Percentiles rank a stretch among this genome's conserved stretches.
phyloP scores from a whole-genome alignment of 352 stramenopile genomes.

The Globisporangium alternatum region DNA sequence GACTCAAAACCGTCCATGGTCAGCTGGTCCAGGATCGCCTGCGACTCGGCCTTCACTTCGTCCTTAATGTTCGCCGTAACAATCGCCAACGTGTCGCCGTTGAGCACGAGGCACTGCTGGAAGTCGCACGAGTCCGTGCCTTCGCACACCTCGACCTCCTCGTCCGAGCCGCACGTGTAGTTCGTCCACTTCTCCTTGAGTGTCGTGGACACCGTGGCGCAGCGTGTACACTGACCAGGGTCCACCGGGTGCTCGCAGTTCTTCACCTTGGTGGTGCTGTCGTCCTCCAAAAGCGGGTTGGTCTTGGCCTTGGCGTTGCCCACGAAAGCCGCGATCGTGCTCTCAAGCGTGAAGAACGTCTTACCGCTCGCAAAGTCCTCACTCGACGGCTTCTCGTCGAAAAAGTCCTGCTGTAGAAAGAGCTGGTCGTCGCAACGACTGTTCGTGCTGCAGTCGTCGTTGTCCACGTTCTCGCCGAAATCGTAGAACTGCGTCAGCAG shows the following conservation, averaged over 20 bases:
- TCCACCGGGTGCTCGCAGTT: constrained; percentile 27
- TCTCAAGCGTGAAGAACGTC: constrained; percentile 32
- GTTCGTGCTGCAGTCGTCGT: constrained; percentile 47
- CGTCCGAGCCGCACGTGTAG: constrained; percentile 55
- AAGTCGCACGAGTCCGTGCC: constrained; percentile 35
- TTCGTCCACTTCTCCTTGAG: constrained; percentile 65
- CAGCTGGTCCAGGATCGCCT: constrained; percentile 35
- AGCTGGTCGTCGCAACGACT: constrained; percentile 46
- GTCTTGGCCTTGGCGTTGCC: constrained; percentile 15
- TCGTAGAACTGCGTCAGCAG: constrained; percentile 34
- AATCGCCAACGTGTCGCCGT: constrained; percentile 43
- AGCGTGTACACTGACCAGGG: constrained; percentile 39
- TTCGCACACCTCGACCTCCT: constrained; percentile 35
- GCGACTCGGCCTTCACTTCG: constrained; percentile 25
- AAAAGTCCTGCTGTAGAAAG: constrained; percentile 42
- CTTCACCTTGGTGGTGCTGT: constrained; percentile 20
- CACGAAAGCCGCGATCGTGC: constrained; percentile 27
- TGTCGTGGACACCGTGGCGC: constrained; percentile 38
- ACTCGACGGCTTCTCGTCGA: constrained; percentile 23
- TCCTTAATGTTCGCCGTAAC: constrained; percentile 31
- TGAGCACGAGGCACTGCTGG: constrained; percentile 56
- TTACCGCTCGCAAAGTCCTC: constrained; percentile 16
- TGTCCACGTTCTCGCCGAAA: constrained; percentile 36
- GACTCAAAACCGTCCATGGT: constrained; percentile 41
- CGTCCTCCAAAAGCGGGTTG: constrained; percentile 33